Conservation (phyloP, 2,329 filamentous ascomycete species). For the Bipolaris cookei region DNA sequence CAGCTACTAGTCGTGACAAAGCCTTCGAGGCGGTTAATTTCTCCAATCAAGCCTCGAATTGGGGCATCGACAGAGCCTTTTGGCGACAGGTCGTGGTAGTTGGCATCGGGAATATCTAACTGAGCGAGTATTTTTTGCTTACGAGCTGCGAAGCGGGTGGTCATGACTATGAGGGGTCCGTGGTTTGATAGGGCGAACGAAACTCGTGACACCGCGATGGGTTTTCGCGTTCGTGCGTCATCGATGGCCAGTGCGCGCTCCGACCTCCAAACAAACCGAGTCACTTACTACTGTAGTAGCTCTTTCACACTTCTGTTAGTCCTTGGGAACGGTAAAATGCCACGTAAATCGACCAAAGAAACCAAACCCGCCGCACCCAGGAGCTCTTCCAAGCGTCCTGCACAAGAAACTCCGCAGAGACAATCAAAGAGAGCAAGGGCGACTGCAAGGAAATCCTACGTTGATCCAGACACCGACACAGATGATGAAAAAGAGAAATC, state of each 20-base stretch:
- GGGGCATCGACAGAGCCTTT: slow-evolving; percentile 85
- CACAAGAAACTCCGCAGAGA: slow-evolving; percentile 39
- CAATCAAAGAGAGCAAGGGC: slow-evolving; percentile 47
- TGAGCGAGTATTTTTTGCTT: slow-evolving; percentile 76
- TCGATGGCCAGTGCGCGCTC: slow-evolving; percentile 25
- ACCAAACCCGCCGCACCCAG: slow-evolving; percentile 24
- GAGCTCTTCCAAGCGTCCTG: slow-evolving; percentile 46
- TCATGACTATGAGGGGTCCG: slow-evolving; percentile 26
- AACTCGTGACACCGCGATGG: slow-evolving; percentile 33
- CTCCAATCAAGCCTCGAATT: slow-evolving; percentile 76
- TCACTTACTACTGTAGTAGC: slow-evolving; percentile 6
- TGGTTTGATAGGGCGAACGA: slow-evolving; percentile 4
- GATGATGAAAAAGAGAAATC: slow-evolving; percentile 25
- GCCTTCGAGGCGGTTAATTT: slow-evolving; percentile 76
- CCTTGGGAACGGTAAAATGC: slow-evolving; percentile 29
- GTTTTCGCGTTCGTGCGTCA: slow-evolving; percentile 31
- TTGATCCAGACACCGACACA: slow-evolving; percentile 39
- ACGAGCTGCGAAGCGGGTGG: slow-evolving; percentile 54
- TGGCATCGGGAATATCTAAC: slow-evolving; percentile 69
- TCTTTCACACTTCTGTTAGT: background rate
- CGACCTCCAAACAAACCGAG: slow-evolving; percentile 15
- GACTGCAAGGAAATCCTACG: slow-evolving; percentile 43
- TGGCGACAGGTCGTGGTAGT: slow-evolving; percentile 84
- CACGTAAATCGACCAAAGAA: slow-evolving; percentile 35
- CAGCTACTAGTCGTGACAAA: slow-evolving; percentile 94